Base-by-base conservation (phyloP, 2,329 filamentous ascomycete species). In the Triangularia verruculosa region DNA sequence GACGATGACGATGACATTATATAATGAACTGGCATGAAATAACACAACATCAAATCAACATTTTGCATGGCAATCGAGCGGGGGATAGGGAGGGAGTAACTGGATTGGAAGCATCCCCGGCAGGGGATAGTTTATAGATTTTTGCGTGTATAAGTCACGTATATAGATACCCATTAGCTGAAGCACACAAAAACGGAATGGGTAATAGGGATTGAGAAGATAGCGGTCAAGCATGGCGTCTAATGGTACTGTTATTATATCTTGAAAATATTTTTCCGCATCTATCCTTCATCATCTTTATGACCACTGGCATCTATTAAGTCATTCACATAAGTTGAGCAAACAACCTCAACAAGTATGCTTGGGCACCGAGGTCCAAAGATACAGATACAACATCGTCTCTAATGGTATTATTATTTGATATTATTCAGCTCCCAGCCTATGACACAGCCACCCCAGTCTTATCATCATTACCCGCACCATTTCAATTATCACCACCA, bases 1-100 rank as follows among this genome's bases (percentile, higher is more conserved):
- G 83, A 86, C 54, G 54, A 66, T 85, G 81, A 85, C 71, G 78
- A 80, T 20, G 51, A 54, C 4, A 24, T 72, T 72, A 20, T 47
- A 78, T 73, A 72, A 74, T 64, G 71, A 73, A 22, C 61, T 72
- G 60, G 64, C 66, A 66, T 70, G 65, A 68, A 52, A 53, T 24
- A 43, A 53, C 52, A 43, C 32, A 53, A 60, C 43, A 47, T 51
- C 47, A 55, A 43, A 27, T 27, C 32, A 52, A 34, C n/a, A 28
- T 27, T 62, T n/a, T 17, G 24, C 47, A n/a, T 15, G 39, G 39
- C 39, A 47, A n/a, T 12, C 17, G 39, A 17, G 39, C 30, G 3
- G 39, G 39, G 39, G 20, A 15, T 47, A 20, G 39, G 39, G n/a
- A 47, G n/a, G n/a, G 11, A 47, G n/a, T 47, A 20, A 15, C 7